Base-by-base conservation (phyloP, 306 rosid species). In the Pyrus pyrifolia region DNA sequence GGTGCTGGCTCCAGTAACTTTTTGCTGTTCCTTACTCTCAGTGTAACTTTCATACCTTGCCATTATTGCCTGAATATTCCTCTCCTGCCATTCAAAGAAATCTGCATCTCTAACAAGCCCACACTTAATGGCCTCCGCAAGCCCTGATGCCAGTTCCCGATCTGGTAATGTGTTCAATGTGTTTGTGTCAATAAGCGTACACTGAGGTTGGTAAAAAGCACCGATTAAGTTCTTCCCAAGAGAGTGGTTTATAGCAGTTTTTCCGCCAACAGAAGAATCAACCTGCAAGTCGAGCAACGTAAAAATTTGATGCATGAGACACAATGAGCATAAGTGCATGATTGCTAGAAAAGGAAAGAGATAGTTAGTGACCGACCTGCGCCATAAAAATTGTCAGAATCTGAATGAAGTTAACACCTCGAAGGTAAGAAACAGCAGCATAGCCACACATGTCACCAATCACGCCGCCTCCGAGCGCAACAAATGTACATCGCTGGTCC, bases 231-330 rank as follows among this genome's bases (percentile, higher is more conserved):
- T 95, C 92, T 95, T 95, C 58, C 99, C 98, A 71, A 95, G 93
- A 67, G 72, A 88, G 59, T 95, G 99, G 83, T 96, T 96, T 87
- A 96, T 91, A 83, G 93, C 98, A 9, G 98, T 96, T 84, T 96
- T 92, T 49, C 98, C 98, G 73, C 99, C 99, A 84, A 96, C 99
- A 40, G 99, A 96, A 75, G 99, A 96, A 89, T 96, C 97, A 79
- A 96, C 99, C 99, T 92, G 80, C 31, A 79, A 67, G 31, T 77
- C 58, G 53, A 60, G 11, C 7, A 38, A 30, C 21, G 67, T 10
- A 71, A 25, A 38, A 18, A 27, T 1, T 23, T 31, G 51, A 9
- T n/a, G 5, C 21, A 64, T 60, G 21, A 73, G 51, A 73, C 65
- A 68, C 49, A 12, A 27, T 70, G 31, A 74, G 78, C 30, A 62